Conservation (phyloP, 305 asterid species). For the Fraxinus nigra region DNA sequence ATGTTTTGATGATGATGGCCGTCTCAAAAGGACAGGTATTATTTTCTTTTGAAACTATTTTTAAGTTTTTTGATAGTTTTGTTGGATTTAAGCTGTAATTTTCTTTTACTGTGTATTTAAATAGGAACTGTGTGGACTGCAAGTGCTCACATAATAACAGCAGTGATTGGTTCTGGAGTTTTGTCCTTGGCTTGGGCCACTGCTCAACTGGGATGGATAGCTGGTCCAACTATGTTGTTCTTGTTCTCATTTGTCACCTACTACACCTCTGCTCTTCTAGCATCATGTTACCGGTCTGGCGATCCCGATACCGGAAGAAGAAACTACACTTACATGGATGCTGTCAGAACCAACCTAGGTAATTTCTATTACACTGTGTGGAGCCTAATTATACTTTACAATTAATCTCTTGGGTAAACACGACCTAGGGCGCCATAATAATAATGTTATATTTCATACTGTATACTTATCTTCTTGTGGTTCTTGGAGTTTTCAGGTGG, state of each 20-base stretch:
- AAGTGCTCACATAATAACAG: conserved; percentile 92
- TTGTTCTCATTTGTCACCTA: conserved; percentile 86
- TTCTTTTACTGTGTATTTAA: neutral
- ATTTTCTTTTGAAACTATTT: neutral
- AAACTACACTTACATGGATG: conserved; percentile 91
- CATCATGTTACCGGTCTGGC: conserved; percentile 75
- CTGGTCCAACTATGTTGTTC: conserved; percentile 75
- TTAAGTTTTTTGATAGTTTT: neutral
- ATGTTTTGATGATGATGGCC: conserved; percentile 82
- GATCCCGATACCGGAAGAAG: conserved; percentile 71
- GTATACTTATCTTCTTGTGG: neutral
- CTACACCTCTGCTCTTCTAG: conserved; percentile 79
- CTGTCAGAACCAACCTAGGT: conserved; percentile 81
- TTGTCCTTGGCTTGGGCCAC: conserved; percentile 90
- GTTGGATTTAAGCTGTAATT: neutral
- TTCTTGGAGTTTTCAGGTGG: conserved; percentile 51
- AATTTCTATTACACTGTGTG: neutral
- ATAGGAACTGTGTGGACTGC: conserved; percentile 86
- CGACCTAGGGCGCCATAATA: neutral
- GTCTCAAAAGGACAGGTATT: conserved; percentile 75
- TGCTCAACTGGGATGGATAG: conserved; percentile 93
- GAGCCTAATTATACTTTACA: neutral
- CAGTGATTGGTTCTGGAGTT: conserved; percentile 94
- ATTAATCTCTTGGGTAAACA: neutral
- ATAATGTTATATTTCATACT: neutral